A percentile compares a stretch with the other conserved stretches of the same genome.
Evolutionary conservation across 768 basidiomycete genomes (phyloP).

Genomic region (Boletus coccyginus): DNA sequence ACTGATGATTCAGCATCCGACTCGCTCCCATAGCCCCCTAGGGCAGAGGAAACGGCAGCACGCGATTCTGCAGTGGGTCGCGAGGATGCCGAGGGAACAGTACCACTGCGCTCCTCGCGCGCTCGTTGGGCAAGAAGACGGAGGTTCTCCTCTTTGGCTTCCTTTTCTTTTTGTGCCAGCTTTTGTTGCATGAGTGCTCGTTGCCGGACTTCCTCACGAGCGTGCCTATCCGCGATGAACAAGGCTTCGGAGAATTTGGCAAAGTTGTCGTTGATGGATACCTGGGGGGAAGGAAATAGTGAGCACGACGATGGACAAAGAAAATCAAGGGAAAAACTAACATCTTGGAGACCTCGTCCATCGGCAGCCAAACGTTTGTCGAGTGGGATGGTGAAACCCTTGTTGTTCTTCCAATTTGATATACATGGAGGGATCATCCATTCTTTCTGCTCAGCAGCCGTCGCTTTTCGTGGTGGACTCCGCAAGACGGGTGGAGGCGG

Average conservation of each 20-base stretch:
- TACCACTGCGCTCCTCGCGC: constrained; percentile 87
- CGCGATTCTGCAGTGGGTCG: constrained; percentile 66
- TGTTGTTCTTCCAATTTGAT: constrained; percentile 99
- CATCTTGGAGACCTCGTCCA: constrained; percentile 97
- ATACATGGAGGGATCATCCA: constrained; percentile 99
- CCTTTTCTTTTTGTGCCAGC: constrained; percentile 96
- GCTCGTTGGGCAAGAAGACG: constrained; percentile 93
- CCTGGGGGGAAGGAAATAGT: constrained; percentile 42
- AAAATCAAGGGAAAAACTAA: constrained; percentile 39
- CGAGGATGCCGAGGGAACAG: constrained; percentile 53
- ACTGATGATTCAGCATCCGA: constrained; percentile 48
- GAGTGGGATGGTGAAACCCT: constrained; percentile 98
- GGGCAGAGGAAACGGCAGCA: constrained; percentile 68
- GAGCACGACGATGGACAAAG: neutral
- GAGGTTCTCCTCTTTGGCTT: constrained; percentile 93
- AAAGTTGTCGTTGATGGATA: constrained; percentile 99
- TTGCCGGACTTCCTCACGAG: constrained; percentile 96
- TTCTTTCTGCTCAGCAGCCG: constrained; percentile 97
- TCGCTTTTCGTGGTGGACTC: constrained; percentile 94
- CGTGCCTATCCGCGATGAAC: constrained; percentile 94
- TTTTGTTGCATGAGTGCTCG: constrained; percentile 98
- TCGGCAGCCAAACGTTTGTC: constrained; percentile 98
- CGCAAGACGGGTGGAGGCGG: constrained; percentile 95
- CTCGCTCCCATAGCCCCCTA: constrained; percentile 87
- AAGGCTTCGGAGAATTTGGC: constrained; percentile 97